A percentile compares a stretch with the other conserved stretches of the same genome.
phyloP scores from a whole-genome alignment of 257 asterid genomes.

The Apocynum venetum region DNA sequence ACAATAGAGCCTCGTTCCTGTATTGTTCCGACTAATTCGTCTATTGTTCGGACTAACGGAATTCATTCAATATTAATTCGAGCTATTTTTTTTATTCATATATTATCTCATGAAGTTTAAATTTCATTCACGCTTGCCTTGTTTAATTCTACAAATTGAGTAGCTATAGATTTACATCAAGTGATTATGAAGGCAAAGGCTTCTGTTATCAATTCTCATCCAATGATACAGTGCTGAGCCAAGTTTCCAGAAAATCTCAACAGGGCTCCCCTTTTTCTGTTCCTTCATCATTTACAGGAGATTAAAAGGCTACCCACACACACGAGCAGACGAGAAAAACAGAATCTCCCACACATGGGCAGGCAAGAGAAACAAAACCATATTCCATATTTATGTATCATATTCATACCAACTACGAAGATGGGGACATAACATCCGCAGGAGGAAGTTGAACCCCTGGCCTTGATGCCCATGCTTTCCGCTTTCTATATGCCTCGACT shows the following conservation, averaged over 20 bases:
- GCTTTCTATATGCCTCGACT: constrained; percentile 71
- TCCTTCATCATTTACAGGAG: background rate
- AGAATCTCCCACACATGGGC: background rate
- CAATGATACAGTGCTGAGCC: background rate
- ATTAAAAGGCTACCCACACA: background rate
- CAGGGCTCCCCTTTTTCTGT: background rate
- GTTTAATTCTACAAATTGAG: too few relatives aligned
- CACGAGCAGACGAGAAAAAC: background rate
- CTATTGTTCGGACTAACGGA: too few relatives aligned
- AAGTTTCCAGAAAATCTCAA: background rate
- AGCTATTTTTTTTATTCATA: too few relatives aligned
- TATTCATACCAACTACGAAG: constrained; percentile 15
- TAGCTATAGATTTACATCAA: background rate
- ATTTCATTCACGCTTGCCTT: too few relatives aligned
- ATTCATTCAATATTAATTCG: too few relatives aligned
- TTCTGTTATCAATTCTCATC: background rate
- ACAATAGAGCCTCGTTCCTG: too few relatives aligned
- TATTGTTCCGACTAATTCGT: too few relatives aligned
- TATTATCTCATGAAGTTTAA: too few relatives aligned
- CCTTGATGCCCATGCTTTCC: constrained; percentile 86
- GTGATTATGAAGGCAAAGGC: background rate
- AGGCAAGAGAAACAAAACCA: background rate
- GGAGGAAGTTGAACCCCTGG: constrained; percentile 64
- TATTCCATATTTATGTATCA: background rate
- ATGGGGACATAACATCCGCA: constrained; percentile 29